Percentiles rank a stretch among this genome's conserved stretches.
Conservation (phyloP, 805 yeast species). For the Nakazawaea populi region DNA sequence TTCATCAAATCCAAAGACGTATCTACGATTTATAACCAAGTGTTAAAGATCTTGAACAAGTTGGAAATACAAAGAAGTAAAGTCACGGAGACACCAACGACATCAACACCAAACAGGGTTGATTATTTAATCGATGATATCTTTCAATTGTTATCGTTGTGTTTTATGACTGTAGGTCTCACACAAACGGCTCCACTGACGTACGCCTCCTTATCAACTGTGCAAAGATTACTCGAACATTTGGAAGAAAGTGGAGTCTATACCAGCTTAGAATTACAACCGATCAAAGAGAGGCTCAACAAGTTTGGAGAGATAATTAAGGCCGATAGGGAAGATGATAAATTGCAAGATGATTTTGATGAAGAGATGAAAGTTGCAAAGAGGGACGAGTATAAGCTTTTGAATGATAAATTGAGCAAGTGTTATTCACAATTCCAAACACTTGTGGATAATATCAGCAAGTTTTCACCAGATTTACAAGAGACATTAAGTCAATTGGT, state of each 20-base stretch:
- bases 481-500: constrained; percentile 55
- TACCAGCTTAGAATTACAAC: constrained; percentile 77
- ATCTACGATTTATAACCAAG: constrained; percentile 50
- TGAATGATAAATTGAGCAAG: constrained; percentile 59
- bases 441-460: constrained; percentile 51
- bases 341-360: constrained; percentile 35
- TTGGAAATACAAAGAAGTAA: constrained; percentile 41
- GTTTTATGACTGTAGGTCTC: constrained; percentile 88
- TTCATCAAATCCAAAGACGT: constrained; percentile 67
- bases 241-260: constrained; percentile 74
- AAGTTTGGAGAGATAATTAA: constrained; percentile 65
- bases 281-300: constrained; percentile 65
- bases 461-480: constrained; percentile 44
- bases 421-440: constrained; percentile 53
- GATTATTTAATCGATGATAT: constrained; percentile 82
- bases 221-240: constrained; percentile 78
- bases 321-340: constrained; percentile 29
- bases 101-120: constrained; percentile 39
- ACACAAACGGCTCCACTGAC: constrained; percentile 91
- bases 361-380: constrained; percentile 17
- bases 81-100: constrained; percentile 27
- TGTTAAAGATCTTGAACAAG: constrained; percentile 46
- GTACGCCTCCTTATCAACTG: constrained; percentile 83
- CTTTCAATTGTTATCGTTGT: constrained; percentile 79
- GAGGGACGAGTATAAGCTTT: constrained; percentile 53